Evolutionary conservation across 2,329 filamentous ascomycete genomes (phyloP).

Genomic region (Elsinoe arachidis): DNA sequence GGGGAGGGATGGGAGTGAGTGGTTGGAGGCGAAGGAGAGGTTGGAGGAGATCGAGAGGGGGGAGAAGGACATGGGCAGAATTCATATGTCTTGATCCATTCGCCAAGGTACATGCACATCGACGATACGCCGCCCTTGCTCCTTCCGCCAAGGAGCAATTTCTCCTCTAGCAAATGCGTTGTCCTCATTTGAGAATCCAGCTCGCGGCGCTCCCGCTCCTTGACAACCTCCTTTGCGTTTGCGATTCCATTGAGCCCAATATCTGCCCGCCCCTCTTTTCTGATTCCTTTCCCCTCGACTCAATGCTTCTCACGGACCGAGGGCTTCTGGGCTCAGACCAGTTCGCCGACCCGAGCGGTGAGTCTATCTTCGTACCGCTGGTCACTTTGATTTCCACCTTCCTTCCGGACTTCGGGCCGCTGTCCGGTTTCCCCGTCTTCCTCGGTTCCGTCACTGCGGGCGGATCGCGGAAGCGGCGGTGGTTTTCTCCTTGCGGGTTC

Average conservation of each 20-base stretch:
- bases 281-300: not conserved
- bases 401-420: not conserved
- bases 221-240: no score
- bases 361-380: no score
- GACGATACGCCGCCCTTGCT: no score
- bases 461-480: constrained; percentile 23
- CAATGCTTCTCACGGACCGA: not conserved
- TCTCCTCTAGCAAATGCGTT: no score
- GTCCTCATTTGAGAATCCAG: no score
- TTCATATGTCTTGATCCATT: no score
- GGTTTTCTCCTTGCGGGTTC: constrained; percentile 15
- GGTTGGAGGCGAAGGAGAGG: constrained; percentile 12
- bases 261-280: not conserved
- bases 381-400: not conserved
- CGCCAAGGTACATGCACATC: no score
- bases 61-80: no score
- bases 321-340: constrained; percentile 1
- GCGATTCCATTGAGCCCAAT: not conserved
- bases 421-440: not conserved
- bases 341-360: no score
- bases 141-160: no score
- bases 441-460: constrained; percentile 22
- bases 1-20: constrained; percentile 16
- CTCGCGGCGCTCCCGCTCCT: no score
- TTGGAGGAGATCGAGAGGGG: not conserved